Evolutionary conservation across 768 basidiomycete genomes (phyloP), one percentile per base, ranked within the genome.

Genomic region (Tylopilus subfusipes): DNA sequence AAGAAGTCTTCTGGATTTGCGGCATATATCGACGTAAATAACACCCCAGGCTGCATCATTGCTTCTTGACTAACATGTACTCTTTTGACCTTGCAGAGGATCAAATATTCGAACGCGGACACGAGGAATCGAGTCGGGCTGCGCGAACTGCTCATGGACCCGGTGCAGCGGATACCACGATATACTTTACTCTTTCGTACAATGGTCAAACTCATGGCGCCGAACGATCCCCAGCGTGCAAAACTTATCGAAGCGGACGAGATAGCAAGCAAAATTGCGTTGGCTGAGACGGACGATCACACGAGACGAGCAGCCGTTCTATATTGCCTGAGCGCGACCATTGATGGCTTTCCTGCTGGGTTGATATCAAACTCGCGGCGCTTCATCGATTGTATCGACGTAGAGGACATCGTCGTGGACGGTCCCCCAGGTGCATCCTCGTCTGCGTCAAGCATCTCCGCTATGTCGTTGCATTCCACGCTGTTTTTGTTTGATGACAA

Each of bases 401-500:
- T 94, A 7, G 92, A 94, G 64, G 97, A 98, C 64, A 69, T 82
- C 31, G 65, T 84, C 38, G 69, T 77, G 24, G 86, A 87, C 50
- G 69, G 75, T 3, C 62, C 63, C 5, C 51, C 58, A 2, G 73
- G 74, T 25, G 60, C 75, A 25, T 78, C 82, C 47, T 77, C 79
- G 18, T 71, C 68, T 10, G 63, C 78, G 31, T 72, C 75, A 13
- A 76, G 74, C 49, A 63, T 71, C 8, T 71, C 76, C 2, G 63
- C 72, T 1, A 78, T 73, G 2, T 75, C 80, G 1, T 78, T 96
- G 18, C 88, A 92, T 64, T 95, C 90, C 70, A 91, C 90, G 3
- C 74, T 99, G 27, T 90, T 98, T 68, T 77, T 99, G 43, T 98
- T 99, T 67, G 90, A 94, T 58, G 96, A 99, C 72, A 92, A 92